These are phyloP conservation scores for Hondaea fermentalgiana DNA, from an alignment of 108 stramenopile genomes.

Conservation along the genomic window DNA sequence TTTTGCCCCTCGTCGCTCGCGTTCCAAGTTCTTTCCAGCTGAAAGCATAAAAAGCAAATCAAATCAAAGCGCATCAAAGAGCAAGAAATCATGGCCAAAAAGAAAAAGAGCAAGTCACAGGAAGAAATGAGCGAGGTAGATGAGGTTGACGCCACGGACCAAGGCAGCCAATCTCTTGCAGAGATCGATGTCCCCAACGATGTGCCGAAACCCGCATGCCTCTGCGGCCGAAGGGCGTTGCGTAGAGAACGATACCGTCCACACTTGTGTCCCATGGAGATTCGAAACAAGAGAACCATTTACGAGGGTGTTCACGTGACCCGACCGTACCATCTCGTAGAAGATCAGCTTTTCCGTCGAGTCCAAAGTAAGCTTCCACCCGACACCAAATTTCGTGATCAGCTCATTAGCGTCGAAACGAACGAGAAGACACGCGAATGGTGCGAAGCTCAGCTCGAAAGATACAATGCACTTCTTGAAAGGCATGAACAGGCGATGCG, in stretches of 20 bases:
- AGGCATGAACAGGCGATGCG: background rate
- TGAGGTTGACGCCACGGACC: too few species aligned
- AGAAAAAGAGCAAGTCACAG: too few species aligned
- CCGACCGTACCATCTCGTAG: background rate
- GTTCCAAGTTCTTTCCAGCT: too few species aligned
- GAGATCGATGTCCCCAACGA: background rate
- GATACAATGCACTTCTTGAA: background rate
- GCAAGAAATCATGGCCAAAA: too few species aligned
- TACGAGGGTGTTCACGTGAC: background rate
- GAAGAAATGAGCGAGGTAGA: too few species aligned
- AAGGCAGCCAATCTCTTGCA: too few species aligned
- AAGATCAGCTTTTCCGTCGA: background rate
- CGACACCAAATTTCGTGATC: background rate
- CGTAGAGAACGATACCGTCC: background rate
- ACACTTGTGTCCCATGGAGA: constrained; percentile 10
- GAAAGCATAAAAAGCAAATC: too few species aligned
- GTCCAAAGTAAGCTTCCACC: background rate
- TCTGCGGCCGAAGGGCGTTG: background rate
- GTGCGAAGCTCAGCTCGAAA: background rate
- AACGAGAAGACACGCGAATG: background rate
- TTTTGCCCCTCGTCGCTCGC: too few species aligned
- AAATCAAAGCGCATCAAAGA: too few species aligned
- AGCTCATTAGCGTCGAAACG: background rate
- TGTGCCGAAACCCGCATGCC: background rate
- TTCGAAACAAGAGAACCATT: background rate